phyloP scores from a whole-genome alignment of 2,329 filamentous ascomycete genomes.

The Aspergillus candidus region DNA sequence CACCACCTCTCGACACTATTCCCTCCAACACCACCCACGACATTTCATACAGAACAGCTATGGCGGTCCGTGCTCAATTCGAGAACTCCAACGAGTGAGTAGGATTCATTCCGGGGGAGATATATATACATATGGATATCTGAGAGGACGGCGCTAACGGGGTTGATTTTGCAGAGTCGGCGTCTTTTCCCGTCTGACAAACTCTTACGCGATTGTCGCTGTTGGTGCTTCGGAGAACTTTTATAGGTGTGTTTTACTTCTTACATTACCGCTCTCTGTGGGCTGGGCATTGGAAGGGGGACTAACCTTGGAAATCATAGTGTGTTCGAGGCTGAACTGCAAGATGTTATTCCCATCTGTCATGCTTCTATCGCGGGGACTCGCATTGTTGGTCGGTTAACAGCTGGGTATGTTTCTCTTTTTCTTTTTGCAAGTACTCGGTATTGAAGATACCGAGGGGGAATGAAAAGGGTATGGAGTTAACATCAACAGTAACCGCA shows the following conservation, averaged over 20 bases:
- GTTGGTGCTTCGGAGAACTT: slow-evolving; percentile 97
- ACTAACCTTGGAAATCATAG: slow-evolving; percentile 37
- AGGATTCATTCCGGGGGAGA: too few relatives aligned
- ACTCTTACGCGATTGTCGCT: slow-evolving; percentile 91
- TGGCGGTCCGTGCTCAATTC: slow-evolving; percentile 46
- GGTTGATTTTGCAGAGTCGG: slow-evolving; percentile 62
- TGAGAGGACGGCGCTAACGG: not conserved
- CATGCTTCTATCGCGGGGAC: slow-evolving; percentile 95
- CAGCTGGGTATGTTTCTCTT: slow-evolving; percentile 62
- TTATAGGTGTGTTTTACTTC: slow-evolving; percentile 60
- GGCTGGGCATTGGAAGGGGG: too few relatives aligned
- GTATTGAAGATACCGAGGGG: not conserved
- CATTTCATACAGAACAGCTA: slow-evolving; percentile 16
- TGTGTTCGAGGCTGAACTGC: slow-evolving; percentile 94
- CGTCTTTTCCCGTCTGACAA: slow-evolving; percentile 94
- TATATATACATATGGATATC: not conserved
- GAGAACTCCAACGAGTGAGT: slow-evolving; percentile 47
- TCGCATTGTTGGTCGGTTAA: slow-evolving; percentile 90
- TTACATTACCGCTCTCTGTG: not conserved
- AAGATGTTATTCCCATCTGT: slow-evolving; percentile 95
- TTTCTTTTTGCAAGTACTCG: not conserved
- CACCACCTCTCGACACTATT: not conserved
- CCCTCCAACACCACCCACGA: not conserved
- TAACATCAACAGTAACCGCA: slow-evolving; percentile 65
- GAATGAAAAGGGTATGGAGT: too few relatives aligned